Conservation (phyloP, 257 asterid species). For the Plantago ovata region DNA sequence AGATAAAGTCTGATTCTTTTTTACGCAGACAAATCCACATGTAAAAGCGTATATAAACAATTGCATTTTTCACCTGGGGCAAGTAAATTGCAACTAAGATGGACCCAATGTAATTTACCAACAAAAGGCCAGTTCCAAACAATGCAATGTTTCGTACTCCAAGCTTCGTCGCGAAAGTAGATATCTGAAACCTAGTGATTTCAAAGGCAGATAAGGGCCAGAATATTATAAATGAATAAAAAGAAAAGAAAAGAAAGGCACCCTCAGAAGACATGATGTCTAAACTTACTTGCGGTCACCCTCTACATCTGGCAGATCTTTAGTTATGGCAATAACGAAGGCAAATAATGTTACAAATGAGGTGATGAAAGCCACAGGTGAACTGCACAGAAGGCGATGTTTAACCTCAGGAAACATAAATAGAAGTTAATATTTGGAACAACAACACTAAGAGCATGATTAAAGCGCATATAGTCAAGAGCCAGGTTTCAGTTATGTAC, state of each 20-base stretch:
- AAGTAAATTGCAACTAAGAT: slow-evolving; percentile 70
- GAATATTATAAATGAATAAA: slow-evolving; percentile 11
- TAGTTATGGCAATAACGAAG: slow-evolving; percentile 94
- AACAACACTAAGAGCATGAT: not conserved
- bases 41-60: not conserved
- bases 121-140: slow-evolving; percentile 80
- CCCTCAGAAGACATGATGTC: slow-evolving; percentile 11
- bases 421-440: slow-evolving; percentile 9
- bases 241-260: slow-evolving; percentile 16
- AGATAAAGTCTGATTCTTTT: not conserved
- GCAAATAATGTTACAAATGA: slow-evolving; percentile 89
- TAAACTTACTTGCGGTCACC: slow-evolving; percentile 97
- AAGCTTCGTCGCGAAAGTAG: slow-evolving; percentile 92
- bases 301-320: slow-evolving; percentile 98
- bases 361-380: slow-evolving; percentile 96
- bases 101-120: slow-evolving; percentile 79
- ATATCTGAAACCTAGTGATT: slow-evolving; percentile 79
- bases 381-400: slow-evolving; percentile 46
- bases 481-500: not conserved
- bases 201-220: slow-evolving; percentile 11
- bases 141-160: slow-evolving; percentile 93
- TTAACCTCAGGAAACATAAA: slow-evolving; percentile 8
- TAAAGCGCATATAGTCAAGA: not conserved
- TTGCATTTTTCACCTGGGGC: slow-evolving; percentile 59
- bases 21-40: slow-evolving; percentile 3